Evolutionary conservation across 1,139 yeast genomes (phyloP).

Genomic region (Taphrina wiesneri): DNA sequence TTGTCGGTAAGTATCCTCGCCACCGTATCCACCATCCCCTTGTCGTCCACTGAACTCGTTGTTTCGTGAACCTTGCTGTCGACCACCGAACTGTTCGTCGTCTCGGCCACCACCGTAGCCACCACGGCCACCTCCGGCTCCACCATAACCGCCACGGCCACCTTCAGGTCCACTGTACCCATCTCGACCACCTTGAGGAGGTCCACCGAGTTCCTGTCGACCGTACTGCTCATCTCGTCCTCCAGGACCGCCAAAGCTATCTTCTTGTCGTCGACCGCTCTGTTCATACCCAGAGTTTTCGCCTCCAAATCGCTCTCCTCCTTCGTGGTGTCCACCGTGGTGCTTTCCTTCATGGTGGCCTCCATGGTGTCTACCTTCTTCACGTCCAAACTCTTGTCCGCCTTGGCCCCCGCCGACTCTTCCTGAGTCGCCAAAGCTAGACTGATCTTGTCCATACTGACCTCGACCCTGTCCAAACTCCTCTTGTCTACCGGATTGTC

Average conservation of each 20-base stretch:
- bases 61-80: background rate
- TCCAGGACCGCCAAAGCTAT: background rate
- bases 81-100: background rate
- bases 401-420: background rate
- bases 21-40: conserved; percentile 13
- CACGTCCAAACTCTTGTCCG: conserved; percentile 1
- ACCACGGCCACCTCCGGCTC: conserved; percentile 2
- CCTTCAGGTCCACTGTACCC: background rate
- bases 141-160: conserved; percentile 4
- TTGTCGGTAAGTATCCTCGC: conserved; percentile 1
- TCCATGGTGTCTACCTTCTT: conserved; percentile 1
- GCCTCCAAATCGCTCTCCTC: conserved; percentile 6
- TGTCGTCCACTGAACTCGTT: background rate
- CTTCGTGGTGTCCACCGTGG: conserved; percentile 12
- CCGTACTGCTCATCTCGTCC: conserved; percentile 13
- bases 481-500: background rate
- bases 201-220: background rate
- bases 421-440: background rate
- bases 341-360: conserved; percentile 8
- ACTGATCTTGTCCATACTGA: background rate
- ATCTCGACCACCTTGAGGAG: background rate
- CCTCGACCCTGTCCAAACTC: background rate
- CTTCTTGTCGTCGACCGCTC: background rate
- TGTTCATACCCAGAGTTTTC: background rate
- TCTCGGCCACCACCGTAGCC: background rate